Conservation (phyloP, 1,139 yeast species). For the Saccharomyces hybrid region DNA sequence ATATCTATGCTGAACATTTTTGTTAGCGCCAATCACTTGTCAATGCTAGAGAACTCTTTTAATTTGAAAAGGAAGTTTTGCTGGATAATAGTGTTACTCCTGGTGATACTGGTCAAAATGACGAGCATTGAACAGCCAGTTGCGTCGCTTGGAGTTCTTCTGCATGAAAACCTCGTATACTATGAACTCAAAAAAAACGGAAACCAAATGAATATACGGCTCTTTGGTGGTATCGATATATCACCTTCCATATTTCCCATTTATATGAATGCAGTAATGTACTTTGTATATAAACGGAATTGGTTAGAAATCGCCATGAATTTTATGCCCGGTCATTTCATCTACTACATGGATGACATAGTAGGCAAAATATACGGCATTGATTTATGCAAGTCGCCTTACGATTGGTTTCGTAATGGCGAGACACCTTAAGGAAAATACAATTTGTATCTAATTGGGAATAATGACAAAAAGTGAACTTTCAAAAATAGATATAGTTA, state of each 20-base stretch:
- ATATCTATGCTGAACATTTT: slow-evolving; percentile 19
- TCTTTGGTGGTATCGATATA: slow-evolving; percentile 19
- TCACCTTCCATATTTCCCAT: slow-evolving; percentile 20
- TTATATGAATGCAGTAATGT: slow-evolving; percentile 18
- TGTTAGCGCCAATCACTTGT: slow-evolving; percentile 19
- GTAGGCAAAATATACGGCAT: slow-evolving; percentile 21
- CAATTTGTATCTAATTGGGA: neutral
- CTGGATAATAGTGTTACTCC: slow-evolving; percentile 20
- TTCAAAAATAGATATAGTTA: neutral
- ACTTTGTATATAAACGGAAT: slow-evolving; percentile 14
- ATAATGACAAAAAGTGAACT: neutral
- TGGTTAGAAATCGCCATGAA: slow-evolving; percentile 21
- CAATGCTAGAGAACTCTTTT: slow-evolving; percentile 24
- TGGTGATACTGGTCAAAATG: slow-evolving; percentile 15
- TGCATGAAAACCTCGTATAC: slow-evolving; percentile 26
- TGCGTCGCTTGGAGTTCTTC: slow-evolving; percentile 21
- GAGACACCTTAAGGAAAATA: slow-evolving; percentile 1
- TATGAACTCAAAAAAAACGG: slow-evolving; percentile 22
- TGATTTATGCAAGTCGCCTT: slow-evolving; percentile 25
- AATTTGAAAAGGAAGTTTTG: slow-evolving; percentile 19
- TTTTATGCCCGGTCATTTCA: slow-evolving; percentile 27
- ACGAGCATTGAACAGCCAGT: slow-evolving; percentile 22
- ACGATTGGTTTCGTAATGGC: slow-evolving; percentile 18
- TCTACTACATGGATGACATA: slow-evolving; percentile 25
- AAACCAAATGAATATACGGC: slow-evolving; percentile 15